Evolutionary conservation across 805 yeast species (phyloP).

Genomic region (Lipomyces starkeyi): DNA sequence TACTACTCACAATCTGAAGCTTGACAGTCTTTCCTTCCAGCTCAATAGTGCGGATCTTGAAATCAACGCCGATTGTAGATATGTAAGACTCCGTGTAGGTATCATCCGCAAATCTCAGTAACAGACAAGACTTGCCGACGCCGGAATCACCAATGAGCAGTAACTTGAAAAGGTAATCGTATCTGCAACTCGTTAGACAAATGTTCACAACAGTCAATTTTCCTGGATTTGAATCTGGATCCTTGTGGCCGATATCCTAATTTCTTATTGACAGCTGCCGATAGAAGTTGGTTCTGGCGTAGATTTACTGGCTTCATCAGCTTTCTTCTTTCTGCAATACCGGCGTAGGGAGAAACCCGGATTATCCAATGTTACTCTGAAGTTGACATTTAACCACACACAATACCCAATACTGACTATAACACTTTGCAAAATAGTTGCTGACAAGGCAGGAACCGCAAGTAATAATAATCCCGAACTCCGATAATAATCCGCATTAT

Average conservation of each 20-base stretch:
- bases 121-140: slow-evolving; percentile 95
- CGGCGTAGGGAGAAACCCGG: not conserved
- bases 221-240: not conserved
- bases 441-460: not conserved
- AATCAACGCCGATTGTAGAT: slow-evolving; percentile 97
- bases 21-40: slow-evolving; percentile 96
- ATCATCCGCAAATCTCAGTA: slow-evolving; percentile 95
- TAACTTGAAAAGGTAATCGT: slow-evolving; percentile 96
- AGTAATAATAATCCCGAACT: not conserved
- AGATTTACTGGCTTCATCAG: not conserved
- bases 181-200: slow-evolving; percentile 55
- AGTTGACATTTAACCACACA: not conserved
- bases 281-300: not conserved
- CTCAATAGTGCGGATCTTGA: slow-evolving; percentile 69
- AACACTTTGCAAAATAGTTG: not conserved
- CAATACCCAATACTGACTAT: not conserved
- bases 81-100: slow-evolving; percentile 96
- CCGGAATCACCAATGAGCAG: slow-evolving; percentile 98
- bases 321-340: not conserved
- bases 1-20: slow-evolving; percentile 68
- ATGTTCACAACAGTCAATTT: not conserved
- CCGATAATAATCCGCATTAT: not conserved
- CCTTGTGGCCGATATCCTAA: not conserved
- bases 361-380: not conserved
- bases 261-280: not conserved